Evolutionary conservation across 2,329 filamentous ascomycete species (phyloP).

Genomic region (Dactylellina sp.): DNA sequence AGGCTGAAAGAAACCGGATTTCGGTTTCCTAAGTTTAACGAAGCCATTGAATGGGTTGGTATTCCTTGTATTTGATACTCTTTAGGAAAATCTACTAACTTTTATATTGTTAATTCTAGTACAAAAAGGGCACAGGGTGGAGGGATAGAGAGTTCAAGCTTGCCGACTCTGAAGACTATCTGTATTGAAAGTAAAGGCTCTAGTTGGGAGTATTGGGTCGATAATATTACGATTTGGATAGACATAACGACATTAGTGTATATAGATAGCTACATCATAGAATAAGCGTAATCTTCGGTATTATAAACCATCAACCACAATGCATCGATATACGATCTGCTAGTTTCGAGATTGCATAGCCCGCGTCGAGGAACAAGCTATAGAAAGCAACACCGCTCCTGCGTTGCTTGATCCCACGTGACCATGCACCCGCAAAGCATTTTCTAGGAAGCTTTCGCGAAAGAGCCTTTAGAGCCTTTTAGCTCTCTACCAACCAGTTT

Average conservation of each 20-base stretch:
- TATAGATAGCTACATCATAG: too few species aligned
- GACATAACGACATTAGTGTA: too few species aligned
- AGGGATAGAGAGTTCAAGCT: constrained; percentile 19
- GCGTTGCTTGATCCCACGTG: not conserved
- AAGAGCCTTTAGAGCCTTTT: not conserved
- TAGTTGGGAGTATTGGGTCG: too few species aligned
- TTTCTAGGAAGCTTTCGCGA: not conserved
- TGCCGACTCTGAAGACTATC: constrained; percentile 12
- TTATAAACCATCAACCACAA: too few species aligned
- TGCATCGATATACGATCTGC: too few species aligned
- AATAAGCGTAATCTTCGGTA: too few species aligned
- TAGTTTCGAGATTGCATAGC: too few species aligned
- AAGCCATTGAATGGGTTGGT: constrained; percentile 19
- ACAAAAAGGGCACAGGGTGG: constrained; percentile 32
- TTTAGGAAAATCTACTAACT: too few species aligned
- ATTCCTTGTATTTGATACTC: not conserved
- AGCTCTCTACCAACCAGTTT: not conserved
- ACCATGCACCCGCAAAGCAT: not conserved
- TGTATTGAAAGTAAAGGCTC: not conserved
- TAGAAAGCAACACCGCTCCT: too few species aligned
- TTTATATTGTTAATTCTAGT: too few species aligned
- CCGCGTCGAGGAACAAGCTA: too few species aligned
- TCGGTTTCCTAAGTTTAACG: constrained; percentile 2
- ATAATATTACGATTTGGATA: too few species aligned
- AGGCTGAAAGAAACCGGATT: constrained; percentile 16